Evolutionary conservation across 2,329 filamentous ascomycete genomes (phyloP), one percentile per base, ranked within the genome.

Genomic region (Shiraia bambusicola): DNA sequence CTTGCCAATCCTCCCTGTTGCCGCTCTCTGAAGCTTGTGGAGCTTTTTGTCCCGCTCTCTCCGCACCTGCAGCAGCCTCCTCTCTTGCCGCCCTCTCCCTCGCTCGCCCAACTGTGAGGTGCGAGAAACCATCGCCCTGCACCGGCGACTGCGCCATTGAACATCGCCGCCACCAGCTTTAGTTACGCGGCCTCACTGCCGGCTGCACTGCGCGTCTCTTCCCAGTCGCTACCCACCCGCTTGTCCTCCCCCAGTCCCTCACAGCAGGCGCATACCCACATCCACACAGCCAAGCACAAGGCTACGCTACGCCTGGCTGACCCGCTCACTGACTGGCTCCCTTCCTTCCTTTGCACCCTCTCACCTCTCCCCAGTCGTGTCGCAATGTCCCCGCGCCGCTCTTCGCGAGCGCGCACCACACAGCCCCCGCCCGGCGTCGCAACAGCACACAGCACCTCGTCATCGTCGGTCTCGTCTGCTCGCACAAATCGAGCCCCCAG

Each of bases 381-480:
- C 43, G 53, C 57, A 52, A 81, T 81, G 78, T 78, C 86, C 66
- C 88, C 87, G 69, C 86, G 92, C 73, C 88, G 92, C 69, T 95
- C 91, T 65, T 93, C 91, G 71, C 85, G 92, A 79, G 89, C 89
- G 76, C 87, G 88, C 72, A 82, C 80, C 67, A 83, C 83, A 59
- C 87, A 91, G 75, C 80, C 80, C 61, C 74, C 76, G 50, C 76
- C 79, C 60, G 80, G 84, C 62, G 81, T 56, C 42, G 82, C 72
- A 82, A 85, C 59, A 27, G 84, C 88, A 59, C 84, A 88, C 59
- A 88, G 87, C 50, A 89, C 87, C 50, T 83, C 86, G 36, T 83
- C 88, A 29, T 91, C 86, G 62, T 80, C 78, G 14, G 73, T 72
- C 55, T 84, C 87, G 29, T 91, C 88, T 48, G 80, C 79, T 58